phyloP scores from a whole-genome alignment of 352 stramenopile genomes.

The Phytophthora litchii region DNA sequence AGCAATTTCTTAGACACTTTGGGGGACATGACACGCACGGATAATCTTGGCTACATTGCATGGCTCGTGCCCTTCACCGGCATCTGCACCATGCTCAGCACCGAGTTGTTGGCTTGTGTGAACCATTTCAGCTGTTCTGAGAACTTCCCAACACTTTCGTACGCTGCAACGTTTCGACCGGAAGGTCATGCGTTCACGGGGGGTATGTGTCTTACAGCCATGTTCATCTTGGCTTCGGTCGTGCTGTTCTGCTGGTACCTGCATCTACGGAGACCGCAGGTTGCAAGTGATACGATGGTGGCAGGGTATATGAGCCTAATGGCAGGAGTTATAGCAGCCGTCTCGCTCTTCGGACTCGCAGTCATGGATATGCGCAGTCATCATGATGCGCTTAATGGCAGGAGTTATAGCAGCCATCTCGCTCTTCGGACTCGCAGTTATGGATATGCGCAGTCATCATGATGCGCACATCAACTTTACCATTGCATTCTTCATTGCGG shows the following conservation, averaged over 20 bases:
- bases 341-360: constrained; percentile 69
- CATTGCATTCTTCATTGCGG: constrained; percentile 74
- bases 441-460: constrained; percentile 81
- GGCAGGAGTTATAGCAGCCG: constrained; percentile 35
- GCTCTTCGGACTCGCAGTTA: constrained; percentile 68
- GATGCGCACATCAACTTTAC: constrained; percentile 77
- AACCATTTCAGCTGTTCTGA: constrained; percentile 78
- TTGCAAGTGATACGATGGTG: constrained; percentile 1
- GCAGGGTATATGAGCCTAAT: constrained; percentile 35
- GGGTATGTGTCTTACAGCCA: constrained; percentile 80
- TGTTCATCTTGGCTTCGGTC: constrained; percentile 69
- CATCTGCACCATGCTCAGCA: constrained; percentile 75
- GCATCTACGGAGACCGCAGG: constrained; percentile 32
- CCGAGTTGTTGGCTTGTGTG: constrained; percentile 68
- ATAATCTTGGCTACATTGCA: constrained; percentile 72
- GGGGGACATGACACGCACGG: constrained; percentile 34
- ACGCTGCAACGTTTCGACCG: constrained; percentile 79
- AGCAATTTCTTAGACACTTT: constrained; percentile 15
- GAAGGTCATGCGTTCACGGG: constrained; percentile 70
- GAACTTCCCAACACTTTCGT: constrained; percentile 85
- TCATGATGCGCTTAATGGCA: constrained; percentile 56
- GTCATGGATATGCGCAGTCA: constrained; percentile 79
- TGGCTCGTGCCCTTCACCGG: constrained; percentile 76
- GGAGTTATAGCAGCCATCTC: constrained; percentile 47
- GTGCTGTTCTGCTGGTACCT: constrained; percentile 79